phyloP scores from a whole-genome alignment of 371 early-diverging fungal species.

The Scutellospora calospora region DNA sequence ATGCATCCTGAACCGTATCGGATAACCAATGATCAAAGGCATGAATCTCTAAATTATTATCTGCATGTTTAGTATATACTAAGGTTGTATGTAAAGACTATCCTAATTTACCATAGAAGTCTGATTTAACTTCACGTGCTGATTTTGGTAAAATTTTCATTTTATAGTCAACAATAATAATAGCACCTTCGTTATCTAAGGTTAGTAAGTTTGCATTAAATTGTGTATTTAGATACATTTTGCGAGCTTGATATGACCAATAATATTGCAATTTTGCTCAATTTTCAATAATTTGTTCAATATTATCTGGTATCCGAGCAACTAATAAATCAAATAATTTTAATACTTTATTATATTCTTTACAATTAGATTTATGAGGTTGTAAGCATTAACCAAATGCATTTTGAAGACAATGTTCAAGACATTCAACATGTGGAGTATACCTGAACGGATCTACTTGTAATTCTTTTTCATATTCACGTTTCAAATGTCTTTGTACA shows the following conservation, averaged over 20 bases:
- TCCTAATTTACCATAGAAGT: background rate
- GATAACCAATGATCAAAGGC: background rate
- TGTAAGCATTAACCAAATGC: background rate
- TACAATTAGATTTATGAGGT: background rate
- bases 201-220: slow-evolving; percentile 13
- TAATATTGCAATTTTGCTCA: slow-evolving; percentile 16
- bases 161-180: slow-evolving; percentile 2
- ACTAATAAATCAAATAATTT: background rate
- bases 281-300: background rate
- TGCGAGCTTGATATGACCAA: background rate
- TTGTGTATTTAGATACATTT: slow-evolving; percentile 4
- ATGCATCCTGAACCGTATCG: background rate
- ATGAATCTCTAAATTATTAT: background rate
- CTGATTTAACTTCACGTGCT: background rate
- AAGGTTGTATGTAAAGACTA: background rate
- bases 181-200: background rate
- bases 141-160: slow-evolving; percentile 11
- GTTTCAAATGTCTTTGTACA: slow-evolving; percentile 1
- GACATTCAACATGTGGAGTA: slow-evolving; percentile 3
- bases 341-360: background rate
- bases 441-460: background rate
- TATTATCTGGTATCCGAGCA: background rate
- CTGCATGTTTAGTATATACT: background rate
- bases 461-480: slow-evolving; percentile 28
- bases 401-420: slow-evolving; percentile 13